Percentiles rank a stretch among this genome's conserved stretches.
Evolutionary conservation across 2,329 filamentous ascomycete species (phyloP).

Genomic region (Penicillium aurantiogriseum): DNA sequence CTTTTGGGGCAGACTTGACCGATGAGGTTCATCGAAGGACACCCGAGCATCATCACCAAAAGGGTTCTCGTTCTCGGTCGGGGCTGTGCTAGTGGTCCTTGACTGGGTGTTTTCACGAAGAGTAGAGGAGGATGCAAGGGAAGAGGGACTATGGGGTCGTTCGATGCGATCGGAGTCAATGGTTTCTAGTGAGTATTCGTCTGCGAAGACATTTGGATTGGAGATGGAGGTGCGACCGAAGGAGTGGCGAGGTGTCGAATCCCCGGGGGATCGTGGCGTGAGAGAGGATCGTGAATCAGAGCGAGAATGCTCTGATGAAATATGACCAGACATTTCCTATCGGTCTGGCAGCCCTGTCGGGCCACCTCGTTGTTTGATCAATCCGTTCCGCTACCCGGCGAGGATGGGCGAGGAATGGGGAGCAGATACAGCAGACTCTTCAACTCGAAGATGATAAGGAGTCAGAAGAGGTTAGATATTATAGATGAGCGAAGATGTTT

Average conservation of each 20-base stretch:
- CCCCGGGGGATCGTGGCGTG: constrained; percentile 25
- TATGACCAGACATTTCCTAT: constrained; percentile 41
- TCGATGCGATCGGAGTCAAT: constrained; percentile 37
- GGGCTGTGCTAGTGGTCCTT: constrained; percentile 24
- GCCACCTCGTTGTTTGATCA: constrained; percentile 35
- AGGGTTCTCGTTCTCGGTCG: constrained; percentile 33
- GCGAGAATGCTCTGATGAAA: constrained; percentile 38
- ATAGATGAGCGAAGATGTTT: not conserved
- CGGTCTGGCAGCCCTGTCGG: constrained; percentile 39
- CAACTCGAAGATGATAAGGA: not conserved
- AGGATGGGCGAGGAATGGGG: constrained; percentile 10
- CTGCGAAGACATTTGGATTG: constrained; percentile 49
- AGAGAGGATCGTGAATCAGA: constrained; percentile 35
- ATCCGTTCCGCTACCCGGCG: constrained; percentile 26
- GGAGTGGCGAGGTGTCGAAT: constrained; percentile 32
- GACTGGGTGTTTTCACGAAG: constrained; percentile 30
- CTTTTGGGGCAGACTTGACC: constrained; percentile 40
- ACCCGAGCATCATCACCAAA: constrained; percentile 38
- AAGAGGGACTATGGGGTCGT: constrained; percentile 32
- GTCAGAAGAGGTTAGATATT: not conserved
- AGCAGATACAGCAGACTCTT: not conserved
- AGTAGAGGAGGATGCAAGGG: constrained; percentile 35
- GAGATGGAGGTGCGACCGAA: constrained; percentile 34
- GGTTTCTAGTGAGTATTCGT: constrained; percentile 48
- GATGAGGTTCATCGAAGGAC: constrained; percentile 33